phyloP scores from a whole-genome alignment of 352 stramenopile species.

The Phytophthora foliorum region DNA sequence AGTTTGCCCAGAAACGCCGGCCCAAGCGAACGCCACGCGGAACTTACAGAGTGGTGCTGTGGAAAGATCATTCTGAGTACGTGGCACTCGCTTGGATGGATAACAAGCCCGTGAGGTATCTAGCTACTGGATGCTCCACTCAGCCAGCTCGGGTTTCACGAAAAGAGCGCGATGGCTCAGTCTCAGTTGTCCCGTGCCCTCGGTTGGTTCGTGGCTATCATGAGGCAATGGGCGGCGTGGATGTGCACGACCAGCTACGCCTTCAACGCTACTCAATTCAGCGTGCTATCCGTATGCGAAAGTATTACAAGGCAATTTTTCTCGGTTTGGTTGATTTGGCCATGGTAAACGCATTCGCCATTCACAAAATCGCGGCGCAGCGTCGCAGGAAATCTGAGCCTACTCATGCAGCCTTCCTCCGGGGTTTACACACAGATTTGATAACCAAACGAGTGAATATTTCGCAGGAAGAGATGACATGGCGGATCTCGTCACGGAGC shows the following conservation, averaged over 20 bases:
- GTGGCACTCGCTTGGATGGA: conserved; percentile 24
- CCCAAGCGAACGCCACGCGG: conserved; percentile 15
- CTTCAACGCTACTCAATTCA: background rate
- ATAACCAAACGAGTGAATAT: background rate
- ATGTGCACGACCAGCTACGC: conserved; percentile 26
- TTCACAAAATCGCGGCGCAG: background rate
- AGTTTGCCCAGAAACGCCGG: conserved; percentile 20
- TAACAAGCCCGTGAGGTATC: conserved; percentile 5
- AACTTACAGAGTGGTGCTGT: conserved; percentile 4
- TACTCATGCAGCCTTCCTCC: background rate
- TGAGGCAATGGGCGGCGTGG: conserved; percentile 13
- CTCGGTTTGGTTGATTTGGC: background rate
- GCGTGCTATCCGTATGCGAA: background rate
- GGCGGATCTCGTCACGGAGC: conserved; percentile 6
- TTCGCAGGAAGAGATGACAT: background rate
- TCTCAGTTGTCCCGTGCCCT: conserved; percentile 1
- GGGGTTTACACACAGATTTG: background rate
- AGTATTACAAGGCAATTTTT: background rate
- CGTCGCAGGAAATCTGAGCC: background rate
- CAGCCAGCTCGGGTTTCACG: background rate
- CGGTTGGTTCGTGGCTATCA: conserved; percentile 7
- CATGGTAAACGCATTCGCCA: background rate
- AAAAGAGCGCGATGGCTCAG: background rate
- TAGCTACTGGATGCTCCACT: conserved; percentile 17
- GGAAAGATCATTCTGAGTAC: conserved; percentile 4